Evolutionary conservation across 208 protist genomes (phyloP), one percentile per base, ranked within the genome.

Genomic region (Leishmania martiniquensis): DNA sequence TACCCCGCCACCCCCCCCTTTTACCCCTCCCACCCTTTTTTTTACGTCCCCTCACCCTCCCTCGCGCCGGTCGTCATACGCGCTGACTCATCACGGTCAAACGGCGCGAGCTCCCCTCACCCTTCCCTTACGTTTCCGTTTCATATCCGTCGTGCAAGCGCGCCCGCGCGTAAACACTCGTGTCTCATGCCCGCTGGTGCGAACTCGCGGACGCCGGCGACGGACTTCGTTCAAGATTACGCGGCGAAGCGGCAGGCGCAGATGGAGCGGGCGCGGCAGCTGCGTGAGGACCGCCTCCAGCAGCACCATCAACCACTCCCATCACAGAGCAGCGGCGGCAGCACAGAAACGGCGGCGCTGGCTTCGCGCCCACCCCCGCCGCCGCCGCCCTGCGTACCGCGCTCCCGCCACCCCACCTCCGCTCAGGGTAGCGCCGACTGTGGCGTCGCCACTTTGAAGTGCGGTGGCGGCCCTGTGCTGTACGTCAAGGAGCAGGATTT

Each of bases 151-250:
- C 20, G 17, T 1, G 4, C n/a, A 44, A 1, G 10, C 45, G 20
- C 66, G 6, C 66, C 4, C 39, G 25, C n/a, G 0, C 66, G 7
- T 15, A 29, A 1, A 44, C 63, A 12, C 15, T n/a, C 67, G 52
- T 13, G 52, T 74, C 45, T 60, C 51, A 76, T 76, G 55, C 72
- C 72, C 37, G 55, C 45, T 4, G 60, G 72, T 63, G 55, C 45
- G 25, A 84, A 77, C 76, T 78, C 78, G 45, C 81, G 80, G n/a
- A 88, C 84, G 32, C 83, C 87, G 45, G 79, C 87, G 7, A 89
- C 84, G 49, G 83, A 96, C 76, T 96, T 97, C 76, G 92, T 97
- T 13, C 86, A 96, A 78, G 94, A 95, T 80, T 97, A 97, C 76
- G 94, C 91, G 6, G 86, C 90, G 25, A 97, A 97, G 86, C 86